Evolutionary conservation across 148 eudicot species (phyloP).

Genomic region (Amaranthus palmeri): DNA sequence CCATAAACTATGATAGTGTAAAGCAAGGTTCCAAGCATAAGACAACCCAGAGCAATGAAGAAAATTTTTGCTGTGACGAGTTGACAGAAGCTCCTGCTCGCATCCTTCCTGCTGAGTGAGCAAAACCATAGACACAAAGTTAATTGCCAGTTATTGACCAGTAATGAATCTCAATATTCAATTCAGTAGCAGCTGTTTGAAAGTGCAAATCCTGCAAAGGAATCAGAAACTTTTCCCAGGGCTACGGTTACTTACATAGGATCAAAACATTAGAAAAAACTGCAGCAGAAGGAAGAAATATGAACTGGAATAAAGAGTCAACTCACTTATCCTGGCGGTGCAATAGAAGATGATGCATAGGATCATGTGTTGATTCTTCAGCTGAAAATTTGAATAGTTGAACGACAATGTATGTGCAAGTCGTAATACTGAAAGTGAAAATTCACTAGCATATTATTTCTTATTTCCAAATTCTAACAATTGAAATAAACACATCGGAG

Average conservation of each 20-base stretch:
- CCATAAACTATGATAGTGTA: slow-evolving; percentile 58
- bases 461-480: neutral
- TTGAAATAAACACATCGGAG: neutral
- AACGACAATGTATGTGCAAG: slow-evolving; percentile 57
- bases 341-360: slow-evolving; percentile 52
- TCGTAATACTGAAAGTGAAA: slow-evolving; percentile 51
- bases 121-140: neutral
- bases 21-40: slow-evolving; percentile 60
- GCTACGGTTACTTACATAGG: neutral
- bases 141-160: neutral
- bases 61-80: slow-evolving; percentile 44
- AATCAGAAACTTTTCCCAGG: neutral
- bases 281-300: neutral
- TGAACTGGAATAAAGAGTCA: neutral
- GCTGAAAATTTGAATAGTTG: slow-evolving; percentile 59
- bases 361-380: slow-evolving; percentile 57
- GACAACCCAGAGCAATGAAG: slow-evolving; percentile 51
- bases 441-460: neutral
- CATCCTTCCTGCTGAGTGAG: slow-evolving; percentile 39
- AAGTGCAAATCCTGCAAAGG: neutral
- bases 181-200: neutral
- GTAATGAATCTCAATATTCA: neutral
- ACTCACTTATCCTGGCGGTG: slow-evolving; percentile 44
- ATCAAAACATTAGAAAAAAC: neutral
- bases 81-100: slow-evolving; percentile 34